Percentiles rank a stretch among this genome's conserved stretches.
These are phyloP conservation scores for Ogataea naganishii DNA, from an alignment of 805 yeast genomes.

Conservation along the genomic window DNA sequence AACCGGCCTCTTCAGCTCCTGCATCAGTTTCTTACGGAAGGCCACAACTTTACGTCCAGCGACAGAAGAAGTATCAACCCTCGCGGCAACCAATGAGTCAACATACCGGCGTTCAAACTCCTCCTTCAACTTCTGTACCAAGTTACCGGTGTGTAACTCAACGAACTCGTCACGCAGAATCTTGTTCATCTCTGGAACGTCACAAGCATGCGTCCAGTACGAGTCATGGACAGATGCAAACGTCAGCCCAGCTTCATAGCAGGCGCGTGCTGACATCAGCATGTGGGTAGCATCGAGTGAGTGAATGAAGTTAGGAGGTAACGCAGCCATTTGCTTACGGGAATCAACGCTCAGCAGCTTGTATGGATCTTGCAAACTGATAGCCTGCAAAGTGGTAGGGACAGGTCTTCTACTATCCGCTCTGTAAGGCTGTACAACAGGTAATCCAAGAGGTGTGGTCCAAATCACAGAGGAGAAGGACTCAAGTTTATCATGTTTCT, in stretches of 20 bases:
- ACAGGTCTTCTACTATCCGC: conserved; percentile 55
- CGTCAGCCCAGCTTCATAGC: conserved; percentile 53
- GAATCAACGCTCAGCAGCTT: conserved; percentile 74
- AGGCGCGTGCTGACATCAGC: conserved; percentile 79
- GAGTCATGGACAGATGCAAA: conserved; percentile 98
- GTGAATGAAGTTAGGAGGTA: conserved; percentile 93
- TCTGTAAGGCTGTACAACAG: conserved; percentile 96
- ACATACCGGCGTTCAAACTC: conserved; percentile 80
- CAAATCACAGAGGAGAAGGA: conserved; percentile 87
- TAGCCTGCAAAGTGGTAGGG: conserved; percentile 77
- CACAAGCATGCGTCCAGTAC: conserved; percentile 94
- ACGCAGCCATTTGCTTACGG: conserved; percentile 84
- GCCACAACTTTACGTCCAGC: conserved; percentile 41
- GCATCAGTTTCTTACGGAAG: conserved; percentile 39
- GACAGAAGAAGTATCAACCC: conserved; percentile 42
- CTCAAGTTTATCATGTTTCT: conserved; percentile 42
- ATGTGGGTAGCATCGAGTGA: conserved; percentile 96
- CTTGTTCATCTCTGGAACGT: conserved; percentile 62
- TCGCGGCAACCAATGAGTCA: conserved; percentile 54
- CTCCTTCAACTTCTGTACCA: conserved; percentile 57
- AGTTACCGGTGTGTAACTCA: conserved; percentile 62
- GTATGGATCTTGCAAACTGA: conserved; percentile 84
- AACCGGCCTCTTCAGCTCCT: conserved; percentile 42
- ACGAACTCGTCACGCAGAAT: conserved; percentile 74
- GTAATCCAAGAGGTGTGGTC: conserved; percentile 94